These are phyloP conservation scores for Fallopia convolvulus DNA, from an alignment of 148 eudicot genomes.

Conservation along the genomic window DNA sequence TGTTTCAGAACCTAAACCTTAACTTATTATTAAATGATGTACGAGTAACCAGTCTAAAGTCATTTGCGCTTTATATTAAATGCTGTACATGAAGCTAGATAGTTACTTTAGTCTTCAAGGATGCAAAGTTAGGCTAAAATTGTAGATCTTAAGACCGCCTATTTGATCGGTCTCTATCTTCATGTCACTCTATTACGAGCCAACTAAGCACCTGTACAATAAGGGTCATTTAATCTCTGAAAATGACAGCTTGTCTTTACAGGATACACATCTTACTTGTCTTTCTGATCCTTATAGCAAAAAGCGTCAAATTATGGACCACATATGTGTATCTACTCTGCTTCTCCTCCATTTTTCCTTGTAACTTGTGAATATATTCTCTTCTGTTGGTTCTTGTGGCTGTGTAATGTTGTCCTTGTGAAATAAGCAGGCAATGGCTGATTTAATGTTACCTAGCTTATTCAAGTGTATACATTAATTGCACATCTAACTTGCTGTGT, in stretches of 20 bases:
- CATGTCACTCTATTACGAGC: background rate
- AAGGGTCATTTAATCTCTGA: background rate
- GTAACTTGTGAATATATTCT: background rate
- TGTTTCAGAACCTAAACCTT: background rate
- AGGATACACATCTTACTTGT: background rate
- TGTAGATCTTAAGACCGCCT: background rate
- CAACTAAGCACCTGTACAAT: background rate
- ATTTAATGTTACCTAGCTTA: background rate
- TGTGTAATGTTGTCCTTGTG: background rate
- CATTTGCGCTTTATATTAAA: background rate
- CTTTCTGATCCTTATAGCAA: background rate
- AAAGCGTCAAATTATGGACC: background rate
- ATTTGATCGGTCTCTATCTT: background rate
- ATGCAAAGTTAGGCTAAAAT: background rate
- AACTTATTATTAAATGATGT: background rate
- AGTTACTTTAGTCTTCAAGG: background rate
- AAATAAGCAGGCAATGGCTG: background rate
- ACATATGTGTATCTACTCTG: background rate
- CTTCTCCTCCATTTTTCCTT: background rate
- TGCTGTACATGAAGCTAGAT: background rate
- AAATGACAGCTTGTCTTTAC: background rate
- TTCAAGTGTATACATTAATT: background rate
- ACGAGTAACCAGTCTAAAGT: background rate
- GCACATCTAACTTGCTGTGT: background rate
- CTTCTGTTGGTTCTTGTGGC: background rate